phyloP scores from a whole-genome alignment of 148 eudicot species.

The Spergularia bocconei region DNA sequence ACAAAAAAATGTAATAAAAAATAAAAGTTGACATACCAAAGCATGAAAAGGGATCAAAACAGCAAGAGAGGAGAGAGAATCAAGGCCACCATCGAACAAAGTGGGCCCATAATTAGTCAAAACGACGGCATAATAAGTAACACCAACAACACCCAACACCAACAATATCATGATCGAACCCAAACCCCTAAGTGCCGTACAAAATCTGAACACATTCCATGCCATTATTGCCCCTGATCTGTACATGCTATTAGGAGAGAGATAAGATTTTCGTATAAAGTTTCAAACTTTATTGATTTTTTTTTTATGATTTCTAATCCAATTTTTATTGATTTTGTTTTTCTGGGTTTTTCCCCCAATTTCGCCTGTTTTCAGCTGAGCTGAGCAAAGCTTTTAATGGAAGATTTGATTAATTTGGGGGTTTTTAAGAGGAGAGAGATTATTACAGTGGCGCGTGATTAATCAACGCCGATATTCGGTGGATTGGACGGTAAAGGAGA shows the following conservation, averaged over 20 bases:
- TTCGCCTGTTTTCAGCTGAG: background rate
- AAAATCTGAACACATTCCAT: constrained; percentile 94
- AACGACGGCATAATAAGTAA: constrained; percentile 89
- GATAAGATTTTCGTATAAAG: background rate
- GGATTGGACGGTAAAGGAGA: background rate
- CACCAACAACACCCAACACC: constrained; percentile 82
- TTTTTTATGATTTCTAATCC: background rate
- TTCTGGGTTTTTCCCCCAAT: background rate
- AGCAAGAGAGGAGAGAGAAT: constrained; percentile 51
- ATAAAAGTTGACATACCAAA: constrained; percentile 27
- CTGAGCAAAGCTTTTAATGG: background rate
- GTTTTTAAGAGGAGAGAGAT: background rate
- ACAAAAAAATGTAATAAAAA: background rate
- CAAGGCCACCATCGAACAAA: constrained; percentile 57
- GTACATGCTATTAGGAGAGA: constrained; percentile 41
- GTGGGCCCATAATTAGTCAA: constrained; percentile 66
- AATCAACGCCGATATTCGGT: background rate
- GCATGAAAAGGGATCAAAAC: constrained; percentile 75
- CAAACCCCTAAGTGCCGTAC: constrained; percentile 78
- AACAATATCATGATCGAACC: constrained; percentile 95
- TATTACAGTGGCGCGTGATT: constrained; percentile 7
- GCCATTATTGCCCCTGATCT: constrained; percentile 95
- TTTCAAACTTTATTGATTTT: background rate
- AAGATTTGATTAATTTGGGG: background rate
- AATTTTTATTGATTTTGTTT: background rate